phyloP scores from a whole-genome alignment of 805 yeast species.

The Lipomyces lipofer region DNA sequence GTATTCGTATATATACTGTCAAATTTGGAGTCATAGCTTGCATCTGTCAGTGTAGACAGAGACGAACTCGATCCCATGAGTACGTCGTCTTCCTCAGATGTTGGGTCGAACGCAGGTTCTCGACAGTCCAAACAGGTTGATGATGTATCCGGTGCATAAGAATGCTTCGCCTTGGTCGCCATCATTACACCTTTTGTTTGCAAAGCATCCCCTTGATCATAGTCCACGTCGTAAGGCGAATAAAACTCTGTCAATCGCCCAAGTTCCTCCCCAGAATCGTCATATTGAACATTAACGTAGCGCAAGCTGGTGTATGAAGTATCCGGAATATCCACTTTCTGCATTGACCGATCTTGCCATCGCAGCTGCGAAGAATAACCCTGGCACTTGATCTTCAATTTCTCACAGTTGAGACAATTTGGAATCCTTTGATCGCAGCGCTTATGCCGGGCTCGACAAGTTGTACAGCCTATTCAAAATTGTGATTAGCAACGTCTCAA shows the following conservation, averaged over 20 bases:
- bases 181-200: too few relatives aligned
- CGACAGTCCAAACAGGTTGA: too few relatives aligned
- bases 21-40: too few relatives aligned
- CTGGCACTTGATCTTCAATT: slow-evolving; percentile 64
- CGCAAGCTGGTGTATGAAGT: slow-evolving; percentile 4
- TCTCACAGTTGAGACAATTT: slow-evolving; percentile 57
- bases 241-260: background rate
- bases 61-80: too few relatives aligned
- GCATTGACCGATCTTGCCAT: slow-evolving; percentile 9
- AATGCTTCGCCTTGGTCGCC: too few relatives aligned
- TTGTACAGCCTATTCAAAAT: background rate
- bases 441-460: slow-evolving; percentile 63
- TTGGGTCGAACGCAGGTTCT: too few relatives aligned
- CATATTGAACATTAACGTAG: slow-evolving; percentile 1
- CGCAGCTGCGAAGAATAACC: slow-evolving; percentile 10
- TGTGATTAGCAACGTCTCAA: too few relatives aligned
- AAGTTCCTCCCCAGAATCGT: background rate
- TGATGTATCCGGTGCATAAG: too few relatives aligned
- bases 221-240: slow-evolving; percentile 8
- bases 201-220: too few relatives aligned
- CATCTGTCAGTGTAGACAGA: too few relatives aligned
- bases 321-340: slow-evolving; percentile 5
- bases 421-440: slow-evolving; percentile 68
- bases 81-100: too few relatives aligned
- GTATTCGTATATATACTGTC: too few relatives aligned